Percentiles rank a stretch among this genome's conserved stretches.
These are phyloP conservation scores for Mycena maculata DNA, from an alignment of 768 basidiomycete species.

Conservation along the genomic window DNA sequence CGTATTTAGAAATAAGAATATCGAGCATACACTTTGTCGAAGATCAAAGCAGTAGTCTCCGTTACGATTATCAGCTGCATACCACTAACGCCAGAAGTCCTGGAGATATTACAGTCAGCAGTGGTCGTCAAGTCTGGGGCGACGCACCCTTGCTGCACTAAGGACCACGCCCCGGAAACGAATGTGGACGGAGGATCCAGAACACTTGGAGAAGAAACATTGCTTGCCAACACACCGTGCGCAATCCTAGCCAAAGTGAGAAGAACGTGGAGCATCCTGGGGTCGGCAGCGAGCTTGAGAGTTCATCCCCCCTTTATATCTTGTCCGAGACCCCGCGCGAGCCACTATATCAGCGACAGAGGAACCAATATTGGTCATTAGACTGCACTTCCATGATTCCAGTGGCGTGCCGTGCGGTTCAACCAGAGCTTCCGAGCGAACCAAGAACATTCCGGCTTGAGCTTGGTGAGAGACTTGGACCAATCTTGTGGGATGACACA, in stretches of 20 bases:
- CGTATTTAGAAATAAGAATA: slow-evolving; percentile 7
- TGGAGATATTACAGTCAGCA: slow-evolving; percentile 16
- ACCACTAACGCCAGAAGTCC: slow-evolving; percentile 37
- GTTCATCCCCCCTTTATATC: slow-evolving; percentile 6
- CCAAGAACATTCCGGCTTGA: slow-evolving; percentile 2
- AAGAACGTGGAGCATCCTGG: slow-evolving; percentile 19
- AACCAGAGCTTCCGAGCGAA: slow-evolving; percentile 14
- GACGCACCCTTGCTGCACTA: slow-evolving; percentile 22
- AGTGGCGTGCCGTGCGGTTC: slow-evolving; percentile 13
- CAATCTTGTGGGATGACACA: too few relatives aligned
- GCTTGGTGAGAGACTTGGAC: too few relatives aligned
- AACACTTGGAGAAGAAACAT: slow-evolving; percentile 21
- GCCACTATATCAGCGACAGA: neutral
- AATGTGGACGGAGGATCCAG: slow-evolving; percentile 17
- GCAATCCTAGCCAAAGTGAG: slow-evolving; percentile 16
- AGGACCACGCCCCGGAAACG: slow-evolving; percentile 19
- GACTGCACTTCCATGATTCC: too few relatives aligned
- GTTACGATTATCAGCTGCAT: slow-evolving; percentile 33
- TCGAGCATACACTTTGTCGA: slow-evolving; percentile 37
- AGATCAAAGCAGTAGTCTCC: slow-evolving; percentile 37
- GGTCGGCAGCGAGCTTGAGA: slow-evolving; percentile 10
- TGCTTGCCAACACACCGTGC: slow-evolving; percentile 1
- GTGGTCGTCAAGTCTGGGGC: slow-evolving; percentile 7
- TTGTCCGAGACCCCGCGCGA: slow-evolving; percentile 1
- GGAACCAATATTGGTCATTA: neutral